Evolutionary conservation across 306 rosid genomes (phyloP).

Genomic region (Sicyos edulis): DNA sequence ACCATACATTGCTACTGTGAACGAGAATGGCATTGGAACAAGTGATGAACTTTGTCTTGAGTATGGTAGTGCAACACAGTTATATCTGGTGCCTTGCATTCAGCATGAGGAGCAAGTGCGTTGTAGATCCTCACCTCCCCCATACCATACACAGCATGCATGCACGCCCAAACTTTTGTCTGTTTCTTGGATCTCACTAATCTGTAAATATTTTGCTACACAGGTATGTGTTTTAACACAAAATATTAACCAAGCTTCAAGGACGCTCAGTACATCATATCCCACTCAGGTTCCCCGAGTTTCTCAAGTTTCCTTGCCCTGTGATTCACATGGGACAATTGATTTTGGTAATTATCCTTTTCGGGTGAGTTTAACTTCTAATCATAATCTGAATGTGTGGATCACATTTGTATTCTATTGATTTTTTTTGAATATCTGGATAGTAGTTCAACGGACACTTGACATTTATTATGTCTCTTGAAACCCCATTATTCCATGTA

Average conservation of each 20-base stretch:
- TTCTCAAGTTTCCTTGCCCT: conserved; percentile 86
- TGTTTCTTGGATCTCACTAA: background rate
- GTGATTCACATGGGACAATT: conserved; percentile 77
- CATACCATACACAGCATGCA: background rate
- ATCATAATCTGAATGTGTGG: background rate
- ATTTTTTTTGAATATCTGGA: background rate
- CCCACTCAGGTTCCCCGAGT: conserved; percentile 52
- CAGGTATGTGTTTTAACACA: conserved; percentile 66
- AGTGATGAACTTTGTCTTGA: conserved; percentile 61
- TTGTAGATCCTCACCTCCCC: conserved; percentile 18
- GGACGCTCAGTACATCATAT: conserved; percentile 28
- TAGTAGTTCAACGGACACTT: background rate
- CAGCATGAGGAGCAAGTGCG: conserved; percentile 85
- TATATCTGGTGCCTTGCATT: conserved; percentile 76
- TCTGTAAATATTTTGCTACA: conserved; percentile 25
- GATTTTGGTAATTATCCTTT: conserved; percentile 78
- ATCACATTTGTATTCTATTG: background rate
- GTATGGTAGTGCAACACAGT: conserved; percentile 85
- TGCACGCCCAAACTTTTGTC: background rate
- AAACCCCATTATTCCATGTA: background rate
- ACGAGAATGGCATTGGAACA: conserved; percentile 41
- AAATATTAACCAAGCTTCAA: conserved; percentile 56
- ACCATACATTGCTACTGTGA: conserved; percentile 56
- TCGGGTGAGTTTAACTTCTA: conserved; percentile 53
- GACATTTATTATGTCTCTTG: background rate